Base-by-base conservation (phyloP, 1,284 basidiomycete genomes). In the Cryptococcus hybrid region DNA sequence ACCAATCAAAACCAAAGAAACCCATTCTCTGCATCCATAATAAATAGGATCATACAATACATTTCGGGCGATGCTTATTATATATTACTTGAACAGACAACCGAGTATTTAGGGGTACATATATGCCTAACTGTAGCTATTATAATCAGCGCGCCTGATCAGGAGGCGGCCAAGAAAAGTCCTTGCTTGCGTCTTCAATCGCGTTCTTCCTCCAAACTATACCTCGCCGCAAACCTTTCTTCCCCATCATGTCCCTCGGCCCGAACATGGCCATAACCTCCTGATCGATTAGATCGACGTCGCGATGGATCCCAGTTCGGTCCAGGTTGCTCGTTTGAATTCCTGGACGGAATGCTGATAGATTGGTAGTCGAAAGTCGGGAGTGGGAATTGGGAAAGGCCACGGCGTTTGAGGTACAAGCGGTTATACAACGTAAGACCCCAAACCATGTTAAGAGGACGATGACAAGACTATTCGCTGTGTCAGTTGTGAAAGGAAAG, bases 171-270 rank as follows among this genome's bases (percentile, higher is more conserved):
- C n/a, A n/a, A n/a, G n/a, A n/a, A n/a, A n/a, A n/a, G n/a, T n/a
- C n/a, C n/a, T n/a, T n/a, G n/a, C 65, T 57, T 15, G 67, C 66
- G 43, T 71, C 69, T 3, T 71, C 75, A 44, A 24, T 76, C 74
- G 55, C 75, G n/a, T n/a, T n/a, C 73, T 51, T 76, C 75, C 6
- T 74, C 71, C 24, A 77, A 57, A 52, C 71, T 75, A 59, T 75
- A 78, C 13, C 75, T 58, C 36, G 66, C 69, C 5, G 74, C 71
- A 78, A 92, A 90, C 42, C 67, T 67, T 52, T 82, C 80, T 15
- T 47, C 46, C 60, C 85, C 81, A 59, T 83, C 74, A 43, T 71
- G 57, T 39, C 78, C 74, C 42, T 76, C 70, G 3, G 70, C 69
- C 9, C 70, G 56, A 24, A 75, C 62, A 51, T 67, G 63, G 24